These are phyloP conservation scores for Calycina marina DNA, from an alignment of 2,329 filamentous ascomycete genomes.

Conservation along the genomic window DNA sequence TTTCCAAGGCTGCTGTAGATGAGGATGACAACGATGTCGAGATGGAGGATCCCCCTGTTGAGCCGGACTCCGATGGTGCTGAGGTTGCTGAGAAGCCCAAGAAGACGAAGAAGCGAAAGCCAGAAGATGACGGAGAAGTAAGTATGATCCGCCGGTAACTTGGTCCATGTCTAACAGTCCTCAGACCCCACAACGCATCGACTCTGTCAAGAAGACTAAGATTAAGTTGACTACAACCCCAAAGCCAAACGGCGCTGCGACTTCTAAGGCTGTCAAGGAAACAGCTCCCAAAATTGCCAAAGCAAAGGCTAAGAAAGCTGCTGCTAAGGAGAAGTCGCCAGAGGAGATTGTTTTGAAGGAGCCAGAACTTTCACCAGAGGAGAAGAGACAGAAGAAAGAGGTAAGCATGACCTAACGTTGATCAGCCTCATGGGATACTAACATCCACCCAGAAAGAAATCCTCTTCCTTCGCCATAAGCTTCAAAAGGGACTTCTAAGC, in stretches of 20 bases:
- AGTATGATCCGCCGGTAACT: conserved; percentile 20
- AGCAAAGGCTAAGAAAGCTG: conserved; percentile 34
- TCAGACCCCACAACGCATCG: conserved; percentile 41
- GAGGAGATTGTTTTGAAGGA: conserved; percentile 37
- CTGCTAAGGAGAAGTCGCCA: conserved; percentile 39
- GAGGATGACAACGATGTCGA: conserved; percentile 41
- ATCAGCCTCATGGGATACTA: conserved; percentile 17
- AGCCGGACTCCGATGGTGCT: conserved; percentile 38
- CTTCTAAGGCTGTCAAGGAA: conserved; percentile 22
- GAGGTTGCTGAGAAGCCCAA: conserved; percentile 36
- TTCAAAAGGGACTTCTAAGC: conserved; percentile 86
- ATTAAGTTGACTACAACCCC: conserved; percentile 52
- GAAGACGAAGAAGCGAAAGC: conserved; percentile 68
- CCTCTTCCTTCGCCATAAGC: conserved; percentile 83
- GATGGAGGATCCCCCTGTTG: conserved; percentile 37
- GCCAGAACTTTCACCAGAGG: conserved; percentile 40
- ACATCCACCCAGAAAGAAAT: conserved; percentile 49
- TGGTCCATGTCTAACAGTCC: conserved; percentile 10
- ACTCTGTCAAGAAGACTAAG: conserved; percentile 54
- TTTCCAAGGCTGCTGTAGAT: conserved; percentile 28
- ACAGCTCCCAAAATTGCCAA: conserved; percentile 19
- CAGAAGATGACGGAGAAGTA: conserved; percentile 61
- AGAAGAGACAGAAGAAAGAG: conserved; percentile 44
- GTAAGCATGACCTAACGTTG: conserved; percentile 28
- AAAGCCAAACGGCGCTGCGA: conserved; percentile 35